A percentile compares a stretch with the other conserved stretches of the same genome.
Evolutionary conservation across 2,329 filamentous ascomycete genomes (phyloP).

Genomic region (Rachicladosporium sp.): DNA sequence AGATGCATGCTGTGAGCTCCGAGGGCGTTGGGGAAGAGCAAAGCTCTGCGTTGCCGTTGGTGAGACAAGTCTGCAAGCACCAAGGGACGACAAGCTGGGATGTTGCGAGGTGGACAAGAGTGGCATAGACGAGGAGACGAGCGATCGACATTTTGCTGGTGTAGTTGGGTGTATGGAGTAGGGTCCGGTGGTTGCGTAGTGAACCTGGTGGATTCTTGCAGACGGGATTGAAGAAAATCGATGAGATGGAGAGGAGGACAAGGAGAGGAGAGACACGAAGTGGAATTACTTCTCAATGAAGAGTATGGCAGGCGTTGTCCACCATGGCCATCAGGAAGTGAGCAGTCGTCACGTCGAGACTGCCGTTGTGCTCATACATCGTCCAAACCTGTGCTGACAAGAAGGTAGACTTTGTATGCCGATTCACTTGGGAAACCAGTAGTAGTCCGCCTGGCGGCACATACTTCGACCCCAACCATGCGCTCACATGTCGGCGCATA

Average conservation of each 20-base stretch:
- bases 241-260: background rate
- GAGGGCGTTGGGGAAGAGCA: constrained; percentile 2
- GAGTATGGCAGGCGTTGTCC: no score
- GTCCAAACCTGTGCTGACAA: no score
- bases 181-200: background rate
- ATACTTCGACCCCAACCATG: no score
- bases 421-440: no score
- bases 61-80: constrained; percentile 8
- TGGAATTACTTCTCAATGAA: no score
- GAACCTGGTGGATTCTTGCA: background rate
- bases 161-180: background rate
- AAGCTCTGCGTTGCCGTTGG: constrained; percentile 1
- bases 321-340: no score
- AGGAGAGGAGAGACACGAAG: no score
- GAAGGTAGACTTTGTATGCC: no score
- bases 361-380: no score
- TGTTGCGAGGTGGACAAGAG: constrained; percentile 1
- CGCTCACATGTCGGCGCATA: no score
- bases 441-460: no score
- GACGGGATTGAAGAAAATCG: background rate
- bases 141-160: background rate
- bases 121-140: constrained; percentile 1
- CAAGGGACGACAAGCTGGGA: constrained; percentile 1
- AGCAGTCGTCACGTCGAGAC: no score
- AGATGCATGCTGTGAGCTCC: constrained; percentile 6